phyloP scores from a whole-genome alignment of 192 early-diverging fungal species.

The Gryganskiella cystojenkinii region DNA sequence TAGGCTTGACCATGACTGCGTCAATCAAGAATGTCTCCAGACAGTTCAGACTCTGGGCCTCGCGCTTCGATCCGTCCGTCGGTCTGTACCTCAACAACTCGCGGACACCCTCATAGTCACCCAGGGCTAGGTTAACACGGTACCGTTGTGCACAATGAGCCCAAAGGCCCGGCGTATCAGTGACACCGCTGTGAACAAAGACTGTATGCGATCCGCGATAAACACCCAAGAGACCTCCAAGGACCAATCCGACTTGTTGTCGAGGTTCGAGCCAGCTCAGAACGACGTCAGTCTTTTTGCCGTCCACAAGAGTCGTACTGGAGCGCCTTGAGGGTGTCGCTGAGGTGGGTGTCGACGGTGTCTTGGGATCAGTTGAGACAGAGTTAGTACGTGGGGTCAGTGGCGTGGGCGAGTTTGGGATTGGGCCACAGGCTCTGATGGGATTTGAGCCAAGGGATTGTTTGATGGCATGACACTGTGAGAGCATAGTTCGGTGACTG shows the following conservation, averaged over 20 bases:
- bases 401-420: slow-evolving; percentile 19
- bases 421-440: slow-evolving; percentile 8
- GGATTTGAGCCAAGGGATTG: slow-evolving; percentile 50
- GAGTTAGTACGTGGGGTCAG: slow-evolving; percentile 26
- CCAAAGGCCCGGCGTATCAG: slow-evolving; percentile 76
- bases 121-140: slow-evolving; percentile 71
- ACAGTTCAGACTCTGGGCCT: slow-evolving; percentile 63
- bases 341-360: slow-evolving; percentile 39
- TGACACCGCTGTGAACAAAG: slow-evolving; percentile 68
- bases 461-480: slow-evolving; percentile 69
- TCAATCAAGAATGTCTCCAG: slow-evolving; percentile 74
- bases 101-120: slow-evolving; percentile 76
- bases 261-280: slow-evolving; percentile 81
- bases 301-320: slow-evolving; percentile 15
- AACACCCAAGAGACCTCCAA: slow-evolving; percentile 72
- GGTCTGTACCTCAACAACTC: slow-evolving; percentile 65
- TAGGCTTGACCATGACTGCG: slow-evolving; percentile 60
- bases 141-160: slow-evolving; percentile 75
- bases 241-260: slow-evolving; percentile 81
- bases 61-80: slow-evolving; percentile 67
- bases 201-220: slow-evolving; percentile 78
- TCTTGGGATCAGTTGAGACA: slow-evolving; percentile 15
- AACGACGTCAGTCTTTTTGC: slow-evolving; percentile 62
- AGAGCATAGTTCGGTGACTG: slow-evolving; percentile 79
- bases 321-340: slow-evolving; percentile 25